Evolutionary conservation across 192 early-diverging fungal species (phyloP), one percentile per base, ranked within the genome.

Genomic region (Linnemannia elongata): DNA sequence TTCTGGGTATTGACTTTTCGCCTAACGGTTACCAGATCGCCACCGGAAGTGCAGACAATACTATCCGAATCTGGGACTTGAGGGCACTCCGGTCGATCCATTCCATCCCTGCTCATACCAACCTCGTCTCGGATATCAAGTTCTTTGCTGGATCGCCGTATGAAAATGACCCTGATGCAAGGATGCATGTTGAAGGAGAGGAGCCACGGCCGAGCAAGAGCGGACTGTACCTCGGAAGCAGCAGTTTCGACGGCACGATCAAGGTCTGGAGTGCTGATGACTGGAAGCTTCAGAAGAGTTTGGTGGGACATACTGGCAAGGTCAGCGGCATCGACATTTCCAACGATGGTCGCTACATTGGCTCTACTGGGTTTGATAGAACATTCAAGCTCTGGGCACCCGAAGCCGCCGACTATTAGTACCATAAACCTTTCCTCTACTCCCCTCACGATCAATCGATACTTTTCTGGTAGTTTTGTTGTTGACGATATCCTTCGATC

Each of bases 211-310:
- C 76, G 69, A 82, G 81, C 52, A 82, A 54, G 66, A 89, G 69
- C 76, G 98, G 98, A 7, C 92, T 95, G 35, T 98, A 96, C 87
- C 66, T 99, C 79, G 95, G 94, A 0, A 94, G 94, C 55, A 89
- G 92, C 18, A 94, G 95, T 49, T 98, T 97, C 85, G 98, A 99
- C 79, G 97, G 97, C 1, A 93, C 96, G 12, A 92, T 97, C 68
- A 99, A 97, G 84, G 86, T 99, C 9, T 99, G 97, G 96, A 95
- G 95, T 36, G 95, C 94, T 22, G 98, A 97, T 54, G 97, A 99
- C 85, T 99, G 94, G 92, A 97, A 96, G 85, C 92, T 97, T 69
- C 89, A 98, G 75, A 97, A 96, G 81, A 95, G 93, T 49, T 90
- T 99, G 71, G 91, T 94, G 24, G 98, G 97, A 0, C 93, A 98